Evolutionary conservation across 192 early-diverging fungal genomes (phyloP), one percentile per base, ranked within the genome.

Genomic region (Allomyces macrogynus): DNA sequence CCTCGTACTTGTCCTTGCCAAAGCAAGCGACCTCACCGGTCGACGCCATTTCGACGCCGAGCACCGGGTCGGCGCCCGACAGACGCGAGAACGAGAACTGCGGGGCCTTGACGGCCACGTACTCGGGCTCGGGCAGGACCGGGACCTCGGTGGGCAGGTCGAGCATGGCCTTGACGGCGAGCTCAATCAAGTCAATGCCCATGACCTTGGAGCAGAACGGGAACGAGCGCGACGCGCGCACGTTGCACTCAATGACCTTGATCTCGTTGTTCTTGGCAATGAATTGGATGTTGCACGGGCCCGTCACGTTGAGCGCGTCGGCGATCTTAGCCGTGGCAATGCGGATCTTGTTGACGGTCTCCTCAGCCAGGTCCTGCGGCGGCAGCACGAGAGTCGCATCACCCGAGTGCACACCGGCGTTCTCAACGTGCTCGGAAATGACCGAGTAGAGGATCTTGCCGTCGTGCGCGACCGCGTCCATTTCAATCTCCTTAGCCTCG

Each of bases 181-280:
- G 86, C 71, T 99, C 93, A 65, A 99, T 93, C 67, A 99, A 77
- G 72, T 99, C 90, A 12, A 92, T 80, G 60, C 89, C 91, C 18
- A 91, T 77, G 8, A 97, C 93, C 81, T 99, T 99, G 70, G 92
- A 95, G 12, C 91, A 91, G 68, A 99, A 99, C 54, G 94, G 95
- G 83, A 95, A 95, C 40, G 92, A 95, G 26, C 95, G 85, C 22
- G 94, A 88, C 0, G 95, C 92, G 63, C 94, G 89, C 43, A 99
- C 83, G 69, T 99, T 99, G 77, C 95, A 99, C 74, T 99, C 95
- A 71, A 99, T 99, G 63, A 99, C 89, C 82, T 99, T 99, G 78
- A 99, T 91, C 74, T 96, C 93, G 71, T 93, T 94, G 77, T 99
- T 89, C 82, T 97, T 99, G 73, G 91, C 92, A 78, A 99, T 95